Percentiles rank a stretch among this genome's conserved stretches.
Evolutionary conservation across 106 monocot species (phyloP).

Genomic region (Dendrobium officinale): DNA sequence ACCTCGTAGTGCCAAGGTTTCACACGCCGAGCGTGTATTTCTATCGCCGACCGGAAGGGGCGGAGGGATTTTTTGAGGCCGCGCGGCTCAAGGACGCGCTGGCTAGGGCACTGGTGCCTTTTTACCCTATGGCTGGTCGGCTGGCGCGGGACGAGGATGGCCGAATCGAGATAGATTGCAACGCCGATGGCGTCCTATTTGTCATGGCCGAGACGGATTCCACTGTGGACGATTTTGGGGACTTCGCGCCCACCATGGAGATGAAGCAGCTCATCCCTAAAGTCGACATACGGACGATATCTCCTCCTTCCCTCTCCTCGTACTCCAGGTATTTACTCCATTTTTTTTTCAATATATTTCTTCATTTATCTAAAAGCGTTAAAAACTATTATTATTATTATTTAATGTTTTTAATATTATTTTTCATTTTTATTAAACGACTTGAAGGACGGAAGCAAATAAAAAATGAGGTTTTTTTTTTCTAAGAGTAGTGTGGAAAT

Average conservation of each 20-base stretch:
- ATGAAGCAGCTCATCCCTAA: constrained; percentile 72
- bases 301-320: constrained; percentile 62
- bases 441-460: too few species aligned
- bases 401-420: too few species aligned
- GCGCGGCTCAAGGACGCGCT: constrained; percentile 43
- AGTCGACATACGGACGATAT: constrained; percentile 70
- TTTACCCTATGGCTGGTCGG: constrained; percentile 93
- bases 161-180: constrained; percentile 82
- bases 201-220: constrained; percentile 59
- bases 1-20: constrained; percentile 85
- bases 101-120: constrained; percentile 56
- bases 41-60: constrained; percentile 38
- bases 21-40: constrained; percentile 98
- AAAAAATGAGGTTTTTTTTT: too few species aligned
- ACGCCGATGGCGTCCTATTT: constrained; percentile 67
- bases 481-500: too few species aligned
- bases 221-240: constrained; percentile 61
- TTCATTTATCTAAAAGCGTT: not conserved
- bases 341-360: not conserved
- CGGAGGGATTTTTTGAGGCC: constrained; percentile 42
- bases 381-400: not conserved
- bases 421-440: too few species aligned
- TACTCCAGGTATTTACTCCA: constrained; percentile 54
- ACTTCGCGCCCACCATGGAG: constrained; percentile 90
- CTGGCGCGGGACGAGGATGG: constrained; percentile 72